A percentile compares a stretch with the other conserved stretches of the same genome.
These are phyloP conservation scores for Podaxis rugospora DNA, from an alignment of 768 basidiomycete genomes.

Conservation along the genomic window DNA sequence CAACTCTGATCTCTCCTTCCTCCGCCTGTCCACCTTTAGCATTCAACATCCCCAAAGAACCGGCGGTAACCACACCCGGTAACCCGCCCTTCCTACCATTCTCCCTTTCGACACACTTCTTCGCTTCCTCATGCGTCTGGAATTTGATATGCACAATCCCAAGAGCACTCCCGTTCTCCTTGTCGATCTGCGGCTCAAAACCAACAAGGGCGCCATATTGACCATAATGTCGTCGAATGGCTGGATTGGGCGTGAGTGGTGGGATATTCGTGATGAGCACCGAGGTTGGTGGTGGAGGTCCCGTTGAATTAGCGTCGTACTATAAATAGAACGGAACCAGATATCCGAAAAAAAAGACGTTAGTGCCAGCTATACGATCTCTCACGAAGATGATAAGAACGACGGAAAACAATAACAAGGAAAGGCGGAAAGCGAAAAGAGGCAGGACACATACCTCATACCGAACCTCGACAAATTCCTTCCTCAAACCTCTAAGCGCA, in stretches of 20 bases:
- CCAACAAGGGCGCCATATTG: slow-evolving; percentile 56
- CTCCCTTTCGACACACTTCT: slow-evolving; percentile 57
- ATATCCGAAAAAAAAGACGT: slow-evolving; percentile 1
- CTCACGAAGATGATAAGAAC: not conserved
- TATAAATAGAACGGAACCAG: slow-evolving; percentile 25
- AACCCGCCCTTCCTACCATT: slow-evolving; percentile 57
- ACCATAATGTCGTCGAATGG: slow-evolving; percentile 63
- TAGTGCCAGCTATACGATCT: slow-evolving; percentile 6
- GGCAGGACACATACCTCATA: slow-evolving; percentile 46
- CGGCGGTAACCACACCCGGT: slow-evolving; percentile 23
- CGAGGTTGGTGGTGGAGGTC: slow-evolving; percentile 67
- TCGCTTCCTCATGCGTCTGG: slow-evolving; percentile 61
- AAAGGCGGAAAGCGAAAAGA: not conserved
- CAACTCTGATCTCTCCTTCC: slow-evolving; percentile 64
- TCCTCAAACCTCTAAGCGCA: slow-evolving; percentile 18
- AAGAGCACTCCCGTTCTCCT: slow-evolving; percentile 73
- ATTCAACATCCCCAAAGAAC: slow-evolving; percentile 15
- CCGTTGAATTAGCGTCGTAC: slow-evolving; percentile 73
- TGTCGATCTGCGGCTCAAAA: slow-evolving; percentile 78
- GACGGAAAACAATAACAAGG: not conserved
- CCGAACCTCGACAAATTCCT: slow-evolving; percentile 38
- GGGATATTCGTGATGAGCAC: slow-evolving; percentile 73
- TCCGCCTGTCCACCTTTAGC: slow-evolving; percentile 22
- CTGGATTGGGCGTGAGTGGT: slow-evolving; percentile 60
- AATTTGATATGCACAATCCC: slow-evolving; percentile 80